These are phyloP conservation scores for Plenodomus tracheiphilus DNA, from an alignment of 2,329 filamentous ascomycete species.

Conservation along the genomic window DNA sequence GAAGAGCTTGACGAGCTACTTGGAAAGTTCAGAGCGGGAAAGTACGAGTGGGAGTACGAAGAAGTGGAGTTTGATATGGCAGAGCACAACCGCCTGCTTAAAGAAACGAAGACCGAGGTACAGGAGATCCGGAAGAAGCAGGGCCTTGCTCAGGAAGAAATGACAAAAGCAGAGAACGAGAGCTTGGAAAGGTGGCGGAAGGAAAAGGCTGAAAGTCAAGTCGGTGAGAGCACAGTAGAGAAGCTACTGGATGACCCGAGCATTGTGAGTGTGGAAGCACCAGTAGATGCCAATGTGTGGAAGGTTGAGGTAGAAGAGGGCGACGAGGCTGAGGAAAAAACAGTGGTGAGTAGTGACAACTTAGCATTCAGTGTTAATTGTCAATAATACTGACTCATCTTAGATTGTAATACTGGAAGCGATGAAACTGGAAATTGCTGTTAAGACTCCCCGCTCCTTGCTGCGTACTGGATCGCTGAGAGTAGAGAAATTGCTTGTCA, in stretches of 20 bases:
- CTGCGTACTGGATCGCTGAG: conserved; percentile 19
- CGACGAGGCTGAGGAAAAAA: conserved; percentile 37
- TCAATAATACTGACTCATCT: conserved; percentile 2
- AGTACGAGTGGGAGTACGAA: conserved; percentile 57
- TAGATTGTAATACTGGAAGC: conserved; percentile 50
- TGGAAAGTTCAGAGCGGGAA: conserved; percentile 53
- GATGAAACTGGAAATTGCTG: conserved; percentile 54
- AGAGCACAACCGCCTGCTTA: conserved; percentile 56
- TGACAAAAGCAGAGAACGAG: conserved; percentile 53
- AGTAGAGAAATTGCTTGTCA: conserved; percentile 49
- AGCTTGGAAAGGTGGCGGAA: conserved; percentile 48
- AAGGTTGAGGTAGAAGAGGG: conserved; percentile 48
- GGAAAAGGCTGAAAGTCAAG: conserved; percentile 48
- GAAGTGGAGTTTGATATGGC: conserved; percentile 59
- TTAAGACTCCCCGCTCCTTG: conserved; percentile 41
- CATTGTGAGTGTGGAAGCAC: conserved; percentile 46
- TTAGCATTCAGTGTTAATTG: neutral
- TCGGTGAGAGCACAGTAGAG: conserved; percentile 56
- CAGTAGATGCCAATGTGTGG: conserved; percentile 53
- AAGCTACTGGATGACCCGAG: conserved; percentile 50
- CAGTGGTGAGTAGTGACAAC: conserved; percentile 29
- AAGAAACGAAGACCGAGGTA: conserved; percentile 53
- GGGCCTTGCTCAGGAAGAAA: conserved; percentile 52
- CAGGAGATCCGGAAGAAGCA: conserved; percentile 51
- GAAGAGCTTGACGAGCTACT: conserved; percentile 56